Conservation (phyloP, 2,329 filamentous ascomycete species). For the Triangularia verruculosa region DNA sequence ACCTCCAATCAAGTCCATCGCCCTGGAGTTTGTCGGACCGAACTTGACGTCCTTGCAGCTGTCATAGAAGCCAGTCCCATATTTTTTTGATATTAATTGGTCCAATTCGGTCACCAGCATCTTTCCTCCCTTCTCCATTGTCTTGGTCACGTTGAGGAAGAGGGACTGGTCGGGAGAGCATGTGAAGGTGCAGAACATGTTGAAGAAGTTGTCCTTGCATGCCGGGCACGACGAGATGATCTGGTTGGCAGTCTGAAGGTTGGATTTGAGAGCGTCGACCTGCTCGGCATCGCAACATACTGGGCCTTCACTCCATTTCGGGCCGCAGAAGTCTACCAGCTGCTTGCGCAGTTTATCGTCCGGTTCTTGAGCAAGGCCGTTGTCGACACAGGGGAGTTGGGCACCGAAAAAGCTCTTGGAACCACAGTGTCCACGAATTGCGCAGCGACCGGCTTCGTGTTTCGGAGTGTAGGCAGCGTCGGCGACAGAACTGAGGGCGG, state of each 20-base stretch:
- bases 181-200: conserved; percentile 96
- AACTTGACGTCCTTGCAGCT: conserved; percentile 99
- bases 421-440: conserved; percentile 87
- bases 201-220: conserved; percentile 98
- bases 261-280: conserved; percentile 76
- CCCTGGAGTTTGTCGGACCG: conserved; percentile 85
- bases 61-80: conserved; percentile 85
- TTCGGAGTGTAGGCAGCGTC: conserved; percentile 48
- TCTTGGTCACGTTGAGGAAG: conserved; percentile 87
- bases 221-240: conserved; percentile 93
- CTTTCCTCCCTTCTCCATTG: conserved; percentile 58
- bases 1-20: conserved; percentile 94
- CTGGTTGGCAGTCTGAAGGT: conserved; percentile 80
- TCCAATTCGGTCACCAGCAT: conserved; percentile 82
- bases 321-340: conserved; percentile 80
- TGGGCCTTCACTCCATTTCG: conserved; percentile 77
- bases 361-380: conserved; percentile 74
- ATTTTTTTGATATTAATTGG: conserved; percentile 80
- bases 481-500: conserved; percentile 28
- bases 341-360: conserved; percentile 69
- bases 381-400: conserved; percentile 89
- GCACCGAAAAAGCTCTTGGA: conserved; percentile 87
- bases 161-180: conserved; percentile 96
- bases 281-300: conserved; percentile 85
- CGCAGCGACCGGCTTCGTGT: conserved; percentile 85